Evolutionary conservation across 257 asterid species (phyloP), one percentile per base, ranked within the genome.

Genomic region (Datura wrightii): DNA sequence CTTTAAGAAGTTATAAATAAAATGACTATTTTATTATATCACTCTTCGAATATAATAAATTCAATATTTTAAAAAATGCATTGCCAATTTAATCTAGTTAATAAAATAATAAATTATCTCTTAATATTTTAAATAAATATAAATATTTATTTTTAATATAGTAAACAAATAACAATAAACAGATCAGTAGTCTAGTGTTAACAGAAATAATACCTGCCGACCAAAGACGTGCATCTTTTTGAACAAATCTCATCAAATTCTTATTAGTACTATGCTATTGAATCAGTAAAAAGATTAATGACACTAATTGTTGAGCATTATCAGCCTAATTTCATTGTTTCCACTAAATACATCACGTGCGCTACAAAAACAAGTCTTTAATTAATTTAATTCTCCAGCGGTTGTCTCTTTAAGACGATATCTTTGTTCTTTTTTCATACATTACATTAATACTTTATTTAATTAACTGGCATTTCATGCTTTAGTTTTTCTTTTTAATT

Each of bases 361-460:
- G 9, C 60, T 4, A 48, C 42, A 13, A 24, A 66, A 11, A 10
- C 10, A 4, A 34, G 6, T 63, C 41, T 36, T 66, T 50, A 34
- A 36, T n/a, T 59, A 69, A 44, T 56, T 76, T 9, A 74, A 44
- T 84, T 46, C 39, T 34, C 66, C 36, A 60, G 53, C 44, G 19
- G 71, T 0, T 84, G 88, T 24, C 83, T 18, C 76, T 76, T 83
- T 85, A 86, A 53, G 71, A 62, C 56, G 24, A 55, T 24, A 24
- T 84, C 56, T 65, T 81, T 82, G 69, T 71, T 59, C 74, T 60
- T 80, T 88, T 31, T 19, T 46, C 36, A 59, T 48, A 44, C 69
- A 16, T 69, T 1, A 36, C 3, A 31, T 13, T 2, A 13, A 78
- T 39, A 76, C 15, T 34, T 78, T 52, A 78, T 52, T 69, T 15